phyloP scores from a whole-genome alignment of 257 asterid genomes.

The Solanum corneliomulleri region DNA sequence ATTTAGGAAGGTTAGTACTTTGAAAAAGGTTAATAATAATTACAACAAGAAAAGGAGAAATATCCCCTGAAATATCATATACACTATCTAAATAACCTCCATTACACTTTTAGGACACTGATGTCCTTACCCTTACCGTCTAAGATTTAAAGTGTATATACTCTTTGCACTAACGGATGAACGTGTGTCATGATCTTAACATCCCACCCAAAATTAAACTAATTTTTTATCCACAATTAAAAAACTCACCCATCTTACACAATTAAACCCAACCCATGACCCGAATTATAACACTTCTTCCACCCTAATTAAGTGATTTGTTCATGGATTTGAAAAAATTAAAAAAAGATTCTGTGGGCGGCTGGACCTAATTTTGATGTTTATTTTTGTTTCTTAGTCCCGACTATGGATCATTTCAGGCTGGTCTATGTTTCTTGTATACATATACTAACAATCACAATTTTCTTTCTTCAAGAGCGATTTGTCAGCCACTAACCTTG shows the following conservation, averaged over 20 bases:
- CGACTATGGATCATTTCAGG: background rate
- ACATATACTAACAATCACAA: background rate
- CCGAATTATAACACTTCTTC: background rate
- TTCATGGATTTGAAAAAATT: background rate
- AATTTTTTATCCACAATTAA: background rate
- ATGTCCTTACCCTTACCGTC: background rate
- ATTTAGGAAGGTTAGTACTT: background rate
- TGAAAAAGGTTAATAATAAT: background rate
- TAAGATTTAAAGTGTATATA: background rate
- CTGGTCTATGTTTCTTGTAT: background rate
- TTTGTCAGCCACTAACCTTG: too few relatives aligned
- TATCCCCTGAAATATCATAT: background rate
- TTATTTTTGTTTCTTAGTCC: background rate
- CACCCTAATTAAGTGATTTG: background rate
- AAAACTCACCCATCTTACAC: background rate
- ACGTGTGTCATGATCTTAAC: background rate
- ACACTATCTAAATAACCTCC: background rate
- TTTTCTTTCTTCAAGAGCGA: too few relatives aligned
- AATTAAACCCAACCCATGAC: background rate
- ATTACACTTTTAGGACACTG: too few relatives aligned
- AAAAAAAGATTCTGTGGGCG: background rate
- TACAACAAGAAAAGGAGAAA: background rate
- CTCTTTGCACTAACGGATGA: background rate
- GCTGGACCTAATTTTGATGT: background rate
- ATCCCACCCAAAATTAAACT: background rate